Evolutionary conservation across 169 alveolate genomes (phyloP).

Genomic region (Eimeria sp.): DNA sequence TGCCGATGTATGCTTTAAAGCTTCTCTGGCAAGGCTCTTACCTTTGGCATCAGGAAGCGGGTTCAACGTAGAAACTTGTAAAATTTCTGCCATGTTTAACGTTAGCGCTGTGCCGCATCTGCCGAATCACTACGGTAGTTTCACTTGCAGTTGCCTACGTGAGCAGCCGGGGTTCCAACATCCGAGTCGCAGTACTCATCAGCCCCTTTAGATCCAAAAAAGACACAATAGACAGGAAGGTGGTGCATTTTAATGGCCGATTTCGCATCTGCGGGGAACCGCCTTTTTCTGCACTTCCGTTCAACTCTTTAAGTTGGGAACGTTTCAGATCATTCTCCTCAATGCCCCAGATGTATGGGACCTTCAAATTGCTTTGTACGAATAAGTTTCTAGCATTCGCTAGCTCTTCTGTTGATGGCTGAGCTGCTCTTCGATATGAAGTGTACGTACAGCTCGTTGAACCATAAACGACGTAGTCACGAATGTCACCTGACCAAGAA

Average conservation of each 20-base stretch:
- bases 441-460: conserved; percentile 1
- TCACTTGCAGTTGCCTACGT: neutral
- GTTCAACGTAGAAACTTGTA: neutral
- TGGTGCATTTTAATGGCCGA: neutral
- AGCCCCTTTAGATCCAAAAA: neutral
- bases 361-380: neutral
- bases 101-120: neutral
- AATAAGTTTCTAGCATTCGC: neutral
- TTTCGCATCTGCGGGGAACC: neutral
- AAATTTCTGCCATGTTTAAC: neutral
- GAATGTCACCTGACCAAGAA: neutral
- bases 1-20: neutral
- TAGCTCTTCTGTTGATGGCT: neutral
- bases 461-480: neutral
- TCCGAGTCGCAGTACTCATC: neutral
- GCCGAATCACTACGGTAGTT: neutral
- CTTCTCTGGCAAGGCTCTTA: neutral
- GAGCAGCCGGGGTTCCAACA: neutral
- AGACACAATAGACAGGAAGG: neutral
- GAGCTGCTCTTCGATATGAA: neutral
- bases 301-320: neutral
- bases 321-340: neutral
- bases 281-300: neutral
- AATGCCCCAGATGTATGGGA: neutral
- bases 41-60: neutral